These are phyloP conservation scores for Penicillium flavigenum DNA, from an alignment of 495 filamentous ascomycete genomes.

Conservation along the genomic window DNA sequence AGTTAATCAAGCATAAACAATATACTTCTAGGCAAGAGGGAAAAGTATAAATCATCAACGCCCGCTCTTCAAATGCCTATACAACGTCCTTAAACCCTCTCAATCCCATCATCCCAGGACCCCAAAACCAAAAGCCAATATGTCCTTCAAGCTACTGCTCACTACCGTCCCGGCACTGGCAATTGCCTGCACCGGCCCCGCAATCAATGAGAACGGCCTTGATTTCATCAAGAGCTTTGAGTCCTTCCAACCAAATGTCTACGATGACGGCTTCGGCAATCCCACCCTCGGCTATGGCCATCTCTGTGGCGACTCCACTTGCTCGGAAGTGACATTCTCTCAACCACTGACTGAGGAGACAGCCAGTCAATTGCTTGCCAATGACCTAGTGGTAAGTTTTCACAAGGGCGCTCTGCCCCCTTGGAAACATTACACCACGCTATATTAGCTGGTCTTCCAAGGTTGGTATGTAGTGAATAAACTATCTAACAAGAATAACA, in stretches of 20 bases:
- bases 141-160: conserved; percentile 17
- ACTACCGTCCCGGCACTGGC: conserved; percentile 16
- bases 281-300: conserved; percentile 55
- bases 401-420: not conserved
- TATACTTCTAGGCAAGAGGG: not conserved
- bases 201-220: conserved; percentile 38
- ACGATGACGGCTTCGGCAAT: conserved; percentile 44
- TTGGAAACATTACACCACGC: not conserved
- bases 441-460: too few species aligned
- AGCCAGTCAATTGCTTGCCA: conserved; percentile 41
- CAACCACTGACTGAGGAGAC: conserved; percentile 41
- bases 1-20: not conserved
- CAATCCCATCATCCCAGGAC: not conserved
- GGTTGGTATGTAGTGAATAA: not conserved
- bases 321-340: conserved; percentile 44
- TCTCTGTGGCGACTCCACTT: conserved; percentile 40
- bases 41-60: not conserved
- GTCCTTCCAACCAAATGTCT: conserved; percentile 30
- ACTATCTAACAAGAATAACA: conserved; percentile 5
- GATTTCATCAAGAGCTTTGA: conserved; percentile 44
- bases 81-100: not conserved
- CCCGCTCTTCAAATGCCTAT: not conserved
- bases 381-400: conserved; percentile 40
- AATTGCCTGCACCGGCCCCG: conserved; percentile 31
- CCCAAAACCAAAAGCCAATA: not conserved